These are phyloP conservation scores for Chenopodium suecicum DNA, from an alignment of 148 eudicot genomes.

Conservation along the genomic window DNA sequence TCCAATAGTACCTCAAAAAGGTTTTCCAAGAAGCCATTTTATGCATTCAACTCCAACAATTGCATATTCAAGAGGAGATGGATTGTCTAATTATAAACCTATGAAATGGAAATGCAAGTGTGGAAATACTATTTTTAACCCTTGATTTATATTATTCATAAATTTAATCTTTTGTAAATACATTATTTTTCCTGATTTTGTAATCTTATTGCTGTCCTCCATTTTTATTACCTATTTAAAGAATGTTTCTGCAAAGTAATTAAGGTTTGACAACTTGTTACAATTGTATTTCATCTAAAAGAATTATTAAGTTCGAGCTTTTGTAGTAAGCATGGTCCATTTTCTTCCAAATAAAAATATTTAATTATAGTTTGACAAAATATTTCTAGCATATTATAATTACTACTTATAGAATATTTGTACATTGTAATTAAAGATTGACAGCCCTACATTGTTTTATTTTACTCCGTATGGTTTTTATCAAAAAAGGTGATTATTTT, in stretches of 20 bases:
- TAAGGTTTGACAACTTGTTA: not conserved
- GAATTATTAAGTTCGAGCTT: too few species aligned
- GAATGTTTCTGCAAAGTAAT: not conserved
- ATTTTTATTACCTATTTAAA: not conserved
- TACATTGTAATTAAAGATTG: too few species aligned
- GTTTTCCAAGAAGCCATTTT: slow-evolving; percentile 29
- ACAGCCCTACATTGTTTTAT: too few species aligned
- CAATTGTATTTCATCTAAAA: too few species aligned
- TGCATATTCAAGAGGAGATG: slow-evolving; percentile 58
- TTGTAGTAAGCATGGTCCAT: too few species aligned
- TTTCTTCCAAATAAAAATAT: too few species aligned
- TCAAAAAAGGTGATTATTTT: too few species aligned
- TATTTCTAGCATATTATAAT: too few species aligned
- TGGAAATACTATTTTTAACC: slow-evolving; percentile 67
- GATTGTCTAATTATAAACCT: slow-evolving; percentile 70
- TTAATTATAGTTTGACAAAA: too few species aligned
- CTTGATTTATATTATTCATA: slow-evolving; percentile 27
- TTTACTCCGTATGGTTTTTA: too few species aligned
- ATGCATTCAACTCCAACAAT: slow-evolving; percentile 13
- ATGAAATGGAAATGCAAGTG: slow-evolving; percentile 94
- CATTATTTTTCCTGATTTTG: not conserved
- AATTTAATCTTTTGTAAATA: not conserved
- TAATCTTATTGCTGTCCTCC: not conserved
- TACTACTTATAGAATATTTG: too few species aligned
- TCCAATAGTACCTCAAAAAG: slow-evolving; percentile 51